Percentiles rank a stretch among this genome's conserved stretches.
Conservation (phyloP, 2,329 filamentous ascomycete genomes). For the Simplicillium sp. region DNA sequence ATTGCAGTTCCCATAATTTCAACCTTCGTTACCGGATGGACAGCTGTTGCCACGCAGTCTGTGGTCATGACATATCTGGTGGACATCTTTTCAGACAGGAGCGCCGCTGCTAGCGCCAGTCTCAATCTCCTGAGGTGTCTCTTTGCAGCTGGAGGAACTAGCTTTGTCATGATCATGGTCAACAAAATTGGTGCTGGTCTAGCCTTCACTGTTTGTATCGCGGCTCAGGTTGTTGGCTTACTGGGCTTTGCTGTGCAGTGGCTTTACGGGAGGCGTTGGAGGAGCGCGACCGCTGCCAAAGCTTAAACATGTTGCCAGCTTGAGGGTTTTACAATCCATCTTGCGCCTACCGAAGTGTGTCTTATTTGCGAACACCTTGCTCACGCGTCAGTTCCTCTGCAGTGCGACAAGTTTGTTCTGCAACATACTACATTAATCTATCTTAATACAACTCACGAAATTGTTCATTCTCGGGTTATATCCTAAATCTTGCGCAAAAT, state of each 20-base stretch:
- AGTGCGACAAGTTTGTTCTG: too few species aligned
- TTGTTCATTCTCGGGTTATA: background rate
- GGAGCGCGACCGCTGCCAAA: constrained; percentile 11
- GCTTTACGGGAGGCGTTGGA: constrained; percentile 27
- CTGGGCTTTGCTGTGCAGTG: constrained; percentile 33
- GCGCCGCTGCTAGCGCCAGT: constrained; percentile 41
- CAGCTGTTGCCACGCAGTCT: constrained; percentile 36
- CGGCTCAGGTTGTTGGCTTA: constrained; percentile 33
- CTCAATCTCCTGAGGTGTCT: constrained; percentile 43
- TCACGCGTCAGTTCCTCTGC: too few species aligned
- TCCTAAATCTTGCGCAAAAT: too few species aligned
- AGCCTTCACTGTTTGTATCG: constrained; percentile 35
- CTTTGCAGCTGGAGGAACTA: constrained; percentile 40
- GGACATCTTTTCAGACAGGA: constrained; percentile 38
- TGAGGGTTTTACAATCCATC: too few species aligned
- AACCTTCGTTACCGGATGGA: constrained; percentile 43
- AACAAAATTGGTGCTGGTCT: constrained; percentile 32
- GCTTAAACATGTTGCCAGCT: background rate
- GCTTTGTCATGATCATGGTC: constrained; percentile 39
- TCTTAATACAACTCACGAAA: too few species aligned
- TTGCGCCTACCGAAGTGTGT: too few species aligned
- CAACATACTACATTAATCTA: too few species aligned
- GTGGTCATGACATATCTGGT: constrained; percentile 42
- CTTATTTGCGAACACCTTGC: too few species aligned
- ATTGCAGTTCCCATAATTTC: constrained; percentile 39